Base-by-base conservation (phyloP, 352 stramenopile genomes). In the Pythium vanterpoolii region DNA sequence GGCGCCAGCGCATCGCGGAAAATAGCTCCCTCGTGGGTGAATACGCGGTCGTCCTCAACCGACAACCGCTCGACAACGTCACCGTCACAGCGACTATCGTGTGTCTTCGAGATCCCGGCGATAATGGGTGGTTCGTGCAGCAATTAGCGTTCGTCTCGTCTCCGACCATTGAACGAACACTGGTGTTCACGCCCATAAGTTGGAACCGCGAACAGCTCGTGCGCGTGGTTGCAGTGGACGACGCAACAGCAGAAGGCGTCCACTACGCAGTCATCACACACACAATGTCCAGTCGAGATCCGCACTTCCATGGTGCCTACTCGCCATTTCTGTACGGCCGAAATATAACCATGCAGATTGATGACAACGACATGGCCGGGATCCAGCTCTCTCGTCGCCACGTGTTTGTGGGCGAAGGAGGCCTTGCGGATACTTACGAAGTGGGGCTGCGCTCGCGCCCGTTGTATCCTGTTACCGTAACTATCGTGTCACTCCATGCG, bases 181-280 rank as follows among this genome's bases (percentile, higher is more conserved):
- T 87, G 11, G 50, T 57, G 4, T 90, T 90, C 60, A 87, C 76
- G 0, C 53, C 42, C 11, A 52, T n/a, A 4, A 83, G 85, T 24
- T 92, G 83, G 83, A 90, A 90, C 34, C 66, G 69, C 11, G 79
- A 89, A 30, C 83, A 92, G 54, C 40, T 76, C n/a, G 71, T 92
- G 24, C 68, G 58, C 1, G 69, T 92, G 8, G 38, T 57, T 8
- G 76, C 83, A 13, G 62, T 90, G 4, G 75, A 92, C 50, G 83
- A 92, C 38, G 43, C 24, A 0, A 68, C 79, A 18, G 77, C 78
- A 1, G 83, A 92, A 58, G 77, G 79, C 4, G 65, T 75, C 1
- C 83, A 92, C 55, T 92, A 88, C 30, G 68, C 78, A 1, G 55
- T 72, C 16, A 72, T 92, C 26, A 76, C 69, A 2, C 83, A 92